Evolutionary conservation across 805 yeast genomes (phyloP).

Genomic region (Yamadazyma scolyti): DNA sequence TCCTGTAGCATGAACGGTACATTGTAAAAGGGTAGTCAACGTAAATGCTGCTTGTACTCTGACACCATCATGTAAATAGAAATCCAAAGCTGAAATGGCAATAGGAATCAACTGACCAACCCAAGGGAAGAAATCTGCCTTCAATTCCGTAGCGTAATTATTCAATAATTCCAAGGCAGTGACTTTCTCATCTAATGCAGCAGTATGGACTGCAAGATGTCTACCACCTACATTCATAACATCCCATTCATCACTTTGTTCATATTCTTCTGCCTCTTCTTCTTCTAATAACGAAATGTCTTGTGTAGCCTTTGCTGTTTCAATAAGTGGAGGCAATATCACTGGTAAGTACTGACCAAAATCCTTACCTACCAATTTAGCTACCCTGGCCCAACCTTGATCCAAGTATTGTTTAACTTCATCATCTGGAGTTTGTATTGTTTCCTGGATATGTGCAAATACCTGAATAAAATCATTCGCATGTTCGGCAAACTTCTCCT

Average conservation of each 20-base stretch:
- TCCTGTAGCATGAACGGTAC: conserved; percentile 55
- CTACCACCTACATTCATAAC: conserved; percentile 88
- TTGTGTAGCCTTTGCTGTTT: conserved; percentile 84
- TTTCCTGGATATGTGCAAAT: conserved; percentile 67
- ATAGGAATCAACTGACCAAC: conserved; percentile 78
- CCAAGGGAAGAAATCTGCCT: conserved; percentile 78
- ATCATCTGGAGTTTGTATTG: conserved; percentile 65
- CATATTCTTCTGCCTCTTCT: conserved; percentile 76
- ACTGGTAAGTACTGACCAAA: conserved; percentile 79
- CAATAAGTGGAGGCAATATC: conserved; percentile 85
- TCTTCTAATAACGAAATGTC: conserved; percentile 88
- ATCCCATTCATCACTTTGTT: conserved; percentile 91
- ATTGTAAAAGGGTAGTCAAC: conserved; percentile 70
- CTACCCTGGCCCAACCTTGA: conserved; percentile 95
- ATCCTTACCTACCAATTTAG: conserved; percentile 79
- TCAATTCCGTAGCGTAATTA: conserved; percentile 79
- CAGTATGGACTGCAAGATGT: conserved; percentile 91
- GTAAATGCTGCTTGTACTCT: conserved; percentile 86
- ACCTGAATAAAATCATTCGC: conserved; percentile 69
- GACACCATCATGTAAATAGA: conserved; percentile 91
- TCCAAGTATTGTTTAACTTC: conserved; percentile 84
- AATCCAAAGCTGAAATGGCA: conserved; percentile 83
- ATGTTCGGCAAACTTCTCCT: conserved; percentile 77
- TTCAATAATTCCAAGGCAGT: conserved; percentile 85
- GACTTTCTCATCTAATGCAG: conserved; percentile 90